A percentile compares a stretch with the other conserved stretches of the same genome.
These are phyloP conservation scores for Arthromyces matolae DNA, from an alignment of 768 basidiomycete species.

Conservation along the genomic window DNA sequence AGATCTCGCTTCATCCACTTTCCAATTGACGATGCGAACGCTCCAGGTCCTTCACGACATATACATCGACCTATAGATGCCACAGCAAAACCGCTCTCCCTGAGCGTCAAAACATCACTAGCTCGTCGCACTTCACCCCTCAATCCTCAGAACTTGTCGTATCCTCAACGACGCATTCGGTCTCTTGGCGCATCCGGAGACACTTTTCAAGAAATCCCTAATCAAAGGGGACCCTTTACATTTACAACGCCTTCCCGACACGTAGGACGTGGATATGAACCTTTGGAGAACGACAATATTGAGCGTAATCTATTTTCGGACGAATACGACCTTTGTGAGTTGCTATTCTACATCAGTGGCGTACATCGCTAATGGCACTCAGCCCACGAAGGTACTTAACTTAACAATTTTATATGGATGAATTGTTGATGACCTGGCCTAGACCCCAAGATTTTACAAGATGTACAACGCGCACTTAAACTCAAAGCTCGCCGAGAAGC, in stretches of 20 bases:
- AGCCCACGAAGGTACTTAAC: conserved; percentile 72
- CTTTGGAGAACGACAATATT: conserved; percentile 6
- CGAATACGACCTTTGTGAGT: conserved; percentile 76
- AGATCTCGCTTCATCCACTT: conserved; percentile 20
- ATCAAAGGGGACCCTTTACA: too few relatives aligned
- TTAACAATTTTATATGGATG: neutral
- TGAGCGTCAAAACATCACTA: conserved; percentile 4
- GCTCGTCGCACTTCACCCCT: conserved; percentile 11
- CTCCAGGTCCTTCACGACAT: conserved; percentile 6
- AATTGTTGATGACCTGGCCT: conserved; percentile 4
- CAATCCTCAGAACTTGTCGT: conserved; percentile 8
- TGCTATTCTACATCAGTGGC: neutral
- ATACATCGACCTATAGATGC: conserved; percentile 7
- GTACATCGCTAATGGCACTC: conserved; percentile 10
- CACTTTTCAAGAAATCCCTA: conserved; percentile 4
- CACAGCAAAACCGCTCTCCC: conserved; percentile 4
- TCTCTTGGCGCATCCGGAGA: conserved; percentile 13
- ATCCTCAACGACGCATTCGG: conserved; percentile 15
- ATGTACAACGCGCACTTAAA: conserved; percentile 72
- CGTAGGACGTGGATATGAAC: conserved; percentile 4
- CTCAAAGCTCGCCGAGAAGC: conserved; percentile 75
- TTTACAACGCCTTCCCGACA: too few relatives aligned
- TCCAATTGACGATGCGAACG: conserved; percentile 12
- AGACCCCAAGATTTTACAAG: conserved; percentile 81
- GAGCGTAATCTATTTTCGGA: conserved; percentile 50